Evolutionary conservation across 2,329 filamentous ascomycete species (phyloP).

Genomic region (Phoma sp.): DNA sequence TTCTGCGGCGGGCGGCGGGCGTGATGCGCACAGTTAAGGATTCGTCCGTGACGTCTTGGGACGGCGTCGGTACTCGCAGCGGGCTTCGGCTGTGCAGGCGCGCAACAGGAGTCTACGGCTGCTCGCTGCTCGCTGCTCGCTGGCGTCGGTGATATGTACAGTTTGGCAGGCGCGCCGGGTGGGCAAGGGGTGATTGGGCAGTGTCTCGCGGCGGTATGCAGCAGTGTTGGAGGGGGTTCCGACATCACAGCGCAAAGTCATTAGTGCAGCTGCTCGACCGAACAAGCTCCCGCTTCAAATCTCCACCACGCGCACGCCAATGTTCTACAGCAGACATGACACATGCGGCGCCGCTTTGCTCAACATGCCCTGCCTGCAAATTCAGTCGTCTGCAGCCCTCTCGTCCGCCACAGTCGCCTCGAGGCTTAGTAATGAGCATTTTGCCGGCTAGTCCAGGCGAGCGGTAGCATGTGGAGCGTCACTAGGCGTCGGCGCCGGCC

Average conservation of each 20-base stretch:
- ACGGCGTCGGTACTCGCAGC: constrained; percentile 19
- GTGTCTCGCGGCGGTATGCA: constrained; percentile 5
- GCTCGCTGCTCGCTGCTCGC: background rate
- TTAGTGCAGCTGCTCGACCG: background rate
- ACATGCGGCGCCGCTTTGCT: background rate
- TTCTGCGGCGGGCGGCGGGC: constrained; percentile 11
- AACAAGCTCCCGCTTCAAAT: background rate
- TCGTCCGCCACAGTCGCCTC: background rate
- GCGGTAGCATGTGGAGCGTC: background rate
- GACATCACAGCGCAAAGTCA: constrained; percentile 4
- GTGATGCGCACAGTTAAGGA: constrained; percentile 24
- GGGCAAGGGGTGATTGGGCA: constrained; percentile 2
- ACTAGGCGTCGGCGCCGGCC: background rate
- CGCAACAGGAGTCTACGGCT: background rate
- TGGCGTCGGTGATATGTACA: background rate
- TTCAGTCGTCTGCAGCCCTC: background rate
- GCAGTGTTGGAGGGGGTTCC: constrained; percentile 8
- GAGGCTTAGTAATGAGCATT: constrained; percentile 4
- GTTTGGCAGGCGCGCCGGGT: background rate
- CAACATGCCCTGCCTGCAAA: background rate
- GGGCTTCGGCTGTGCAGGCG: background rate
- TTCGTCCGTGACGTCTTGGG: constrained; percentile 35
- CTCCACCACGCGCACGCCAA: background rate
- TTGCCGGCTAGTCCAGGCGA: background rate
- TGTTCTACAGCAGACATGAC: background rate